Evolutionary conservation across 2,329 filamentous ascomycete genomes (phyloP), one percentile per base, ranked within the genome.

Genomic region (Beauveria pseudobassiana): DNA sequence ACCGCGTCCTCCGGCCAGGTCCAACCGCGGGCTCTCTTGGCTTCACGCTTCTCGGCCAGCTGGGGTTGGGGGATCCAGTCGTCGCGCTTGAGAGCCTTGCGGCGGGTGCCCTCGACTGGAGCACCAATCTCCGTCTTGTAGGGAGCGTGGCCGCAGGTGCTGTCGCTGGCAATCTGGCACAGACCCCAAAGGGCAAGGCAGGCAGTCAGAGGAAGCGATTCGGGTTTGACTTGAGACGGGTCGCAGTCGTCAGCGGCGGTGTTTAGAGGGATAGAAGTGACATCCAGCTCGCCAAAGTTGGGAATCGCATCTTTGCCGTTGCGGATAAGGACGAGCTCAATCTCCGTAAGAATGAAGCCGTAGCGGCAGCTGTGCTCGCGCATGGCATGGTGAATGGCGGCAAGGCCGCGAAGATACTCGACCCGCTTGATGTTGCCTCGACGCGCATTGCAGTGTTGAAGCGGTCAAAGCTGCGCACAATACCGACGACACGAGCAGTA

Each of bases 401-500:
- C 83, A 5, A 98, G 85, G 1, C 91, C 91, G 56, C 89, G 87
- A 22, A 97, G 87, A 77, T 97, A 97, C 75, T 93, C 87, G 62
- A 96, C 90, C 63, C 90, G 88, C 76, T 92, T 89, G 74, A 91
- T 84, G 65, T 93, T 91, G 50, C 87, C 73, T 96, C 91, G 63
- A 87, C 86, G 63, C 92, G 90, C 90, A 96, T 96, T 65, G 90
- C 90, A 1, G 91, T 95, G 80, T 96, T 96, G 89, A 96, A 97
- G 69, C 90, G 88, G 74, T 96, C 90, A 71, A 93, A 97, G 72
- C 87, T 89, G 76, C 93, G 93, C 68, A 96, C 89, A n/a, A 97
- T 82, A 7, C 93, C 90, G 54, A 93, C 87, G 14, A 92, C 83
- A 38, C 89, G 86, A 26, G 76, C 76, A 14, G 75, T 71, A 38